Evolutionary conservation across 2,329 filamentous ascomycete genomes (phyloP), one percentile per base, ranked within the genome.

Genomic region (Claviceps arundinis): DNA sequence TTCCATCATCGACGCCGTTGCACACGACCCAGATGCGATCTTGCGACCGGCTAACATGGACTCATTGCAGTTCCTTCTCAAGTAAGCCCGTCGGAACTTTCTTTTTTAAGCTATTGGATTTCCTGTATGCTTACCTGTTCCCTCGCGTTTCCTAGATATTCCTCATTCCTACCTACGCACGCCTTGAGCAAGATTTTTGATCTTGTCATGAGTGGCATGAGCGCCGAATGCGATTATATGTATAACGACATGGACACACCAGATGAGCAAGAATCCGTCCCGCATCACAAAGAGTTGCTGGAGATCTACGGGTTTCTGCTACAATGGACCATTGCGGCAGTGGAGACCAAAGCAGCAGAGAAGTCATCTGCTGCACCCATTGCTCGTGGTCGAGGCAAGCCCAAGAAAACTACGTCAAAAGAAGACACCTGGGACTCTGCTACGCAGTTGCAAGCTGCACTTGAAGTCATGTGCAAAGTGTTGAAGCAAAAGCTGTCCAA

Each of bases 391-490:
- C 77, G 88, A 62, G 86, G 84, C 52, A 87, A 86, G 62, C 80
- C 83, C 51, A 90, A 84, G 55, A 95, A 91, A 68, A 71, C 80
- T n/a, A 81, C 85, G 54, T 68, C 78, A n/a, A 90, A 87, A 64
- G 87, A 94, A 56, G 83, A 81, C 49, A 78, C 70, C 51, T 97
- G 91, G 90, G 93, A 98, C 68, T 91, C 90, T 54, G 85, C 88
- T 2, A 73, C 81, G 2, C 93, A 98, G 67, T 75, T 98, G 26
- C 89, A 96, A 67, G 82, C 81, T 11, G 89, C 91, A 1, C 78
- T 98, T 56, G 90, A 96, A 61, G 83, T 84, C 34, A 97, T 98
- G 89, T 91, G 88, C 72, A 96, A 95, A 67, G 89, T 95, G 48
- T 76, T 98, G 68, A 94, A 89, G 68, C 72, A 96, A 64, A 96